phyloP scores from a whole-genome alignment of 352 stramenopile genomes.

The Thraustochytrium sp. region DNA sequence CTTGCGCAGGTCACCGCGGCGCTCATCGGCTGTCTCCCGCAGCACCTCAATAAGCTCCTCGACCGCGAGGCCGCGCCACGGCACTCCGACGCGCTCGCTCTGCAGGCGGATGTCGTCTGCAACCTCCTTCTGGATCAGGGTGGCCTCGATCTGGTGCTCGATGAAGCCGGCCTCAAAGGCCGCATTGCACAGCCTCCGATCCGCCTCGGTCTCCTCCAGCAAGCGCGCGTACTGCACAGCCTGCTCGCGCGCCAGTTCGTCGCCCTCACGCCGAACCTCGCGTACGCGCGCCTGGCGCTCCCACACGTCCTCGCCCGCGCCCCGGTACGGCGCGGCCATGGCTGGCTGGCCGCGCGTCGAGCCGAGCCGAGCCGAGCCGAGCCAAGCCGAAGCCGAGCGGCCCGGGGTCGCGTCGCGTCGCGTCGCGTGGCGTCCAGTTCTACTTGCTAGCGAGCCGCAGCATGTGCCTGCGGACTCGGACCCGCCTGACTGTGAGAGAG shows the following conservation, averaged over 20 bases:
- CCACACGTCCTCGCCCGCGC: conserved; percentile 32
- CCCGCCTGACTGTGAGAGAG: too few relatives aligned
- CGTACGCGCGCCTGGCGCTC: neutral
- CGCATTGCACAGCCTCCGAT: conserved; percentile 7
- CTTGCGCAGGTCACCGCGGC: neutral
- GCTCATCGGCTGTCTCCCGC: neutral
- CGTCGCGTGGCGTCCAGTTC: too few relatives aligned
- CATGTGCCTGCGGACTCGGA: too few relatives aligned
- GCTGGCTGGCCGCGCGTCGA: too few relatives aligned
- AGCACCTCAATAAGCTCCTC: conserved; percentile 27
- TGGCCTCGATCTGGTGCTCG: neutral
- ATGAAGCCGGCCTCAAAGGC: conserved; percentile 28
- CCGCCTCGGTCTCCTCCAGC: neutral
- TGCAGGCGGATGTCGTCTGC: neutral
- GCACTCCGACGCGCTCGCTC: conserved; percentile 17
- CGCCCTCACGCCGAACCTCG: neutral
- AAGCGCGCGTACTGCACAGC: neutral
- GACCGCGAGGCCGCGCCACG: conserved; percentile 6
- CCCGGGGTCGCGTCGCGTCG: too few relatives aligned
- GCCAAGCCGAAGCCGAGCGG: too few relatives aligned
- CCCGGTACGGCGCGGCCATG: neutral
- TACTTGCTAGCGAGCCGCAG: too few relatives aligned
- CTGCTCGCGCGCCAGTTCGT: neutral
- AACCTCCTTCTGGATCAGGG: conserved; percentile 9
- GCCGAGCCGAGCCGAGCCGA: too few relatives aligned